A percentile compares a stretch with the other conserved stretches of the same genome.
These are phyloP conservation scores for Talaromyces nanjingensis DNA, from an alignment of 495 filamentous ascomycete genomes.

Conservation along the genomic window DNA sequence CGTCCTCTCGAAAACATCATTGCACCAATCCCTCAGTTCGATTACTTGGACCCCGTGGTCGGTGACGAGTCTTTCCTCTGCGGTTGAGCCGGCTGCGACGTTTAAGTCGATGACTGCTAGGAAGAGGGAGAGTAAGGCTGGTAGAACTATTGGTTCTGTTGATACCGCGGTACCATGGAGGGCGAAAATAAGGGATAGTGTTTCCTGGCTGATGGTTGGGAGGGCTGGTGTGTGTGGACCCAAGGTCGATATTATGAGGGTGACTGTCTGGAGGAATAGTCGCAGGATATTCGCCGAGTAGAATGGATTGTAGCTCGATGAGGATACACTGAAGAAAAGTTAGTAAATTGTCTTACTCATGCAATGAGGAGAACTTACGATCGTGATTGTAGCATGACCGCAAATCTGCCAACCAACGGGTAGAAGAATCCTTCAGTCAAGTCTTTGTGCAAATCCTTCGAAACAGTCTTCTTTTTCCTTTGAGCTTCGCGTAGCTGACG, in stretches of 20 bases:
- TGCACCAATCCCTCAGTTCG: constrained; percentile 37
- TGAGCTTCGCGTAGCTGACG: constrained; percentile 42
- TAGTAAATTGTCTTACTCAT: not conserved
- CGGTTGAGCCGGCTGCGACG: constrained; percentile 44
- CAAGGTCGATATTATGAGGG: constrained; percentile 42
- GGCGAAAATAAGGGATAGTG: constrained; percentile 37
- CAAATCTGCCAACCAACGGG: constrained; percentile 52
- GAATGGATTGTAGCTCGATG: constrained; percentile 30
- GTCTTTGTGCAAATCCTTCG: constrained; percentile 69
- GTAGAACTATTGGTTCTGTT: constrained; percentile 56
- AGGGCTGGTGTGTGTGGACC: constrained; percentile 41
- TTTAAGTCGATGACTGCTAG: constrained; percentile 84
- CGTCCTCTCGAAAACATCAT: constrained; percentile 56
- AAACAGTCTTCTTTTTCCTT: constrained; percentile 48
- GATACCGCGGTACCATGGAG: constrained; percentile 36
- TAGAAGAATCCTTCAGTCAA: constrained; percentile 76
- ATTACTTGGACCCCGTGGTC: constrained; percentile 33
- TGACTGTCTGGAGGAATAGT: constrained; percentile 45
- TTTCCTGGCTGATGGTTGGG: constrained; percentile 37
- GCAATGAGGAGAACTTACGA: constrained; percentile 23
- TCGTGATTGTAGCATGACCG: constrained; percentile 38
- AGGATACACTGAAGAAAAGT: constrained; percentile 15
- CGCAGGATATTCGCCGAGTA: constrained; percentile 38
- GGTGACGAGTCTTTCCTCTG: constrained; percentile 60
- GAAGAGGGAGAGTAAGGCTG: constrained; percentile 71